Conservation (phyloP, 169 alveolate genomes). For the Neospora caninum region DNA sequence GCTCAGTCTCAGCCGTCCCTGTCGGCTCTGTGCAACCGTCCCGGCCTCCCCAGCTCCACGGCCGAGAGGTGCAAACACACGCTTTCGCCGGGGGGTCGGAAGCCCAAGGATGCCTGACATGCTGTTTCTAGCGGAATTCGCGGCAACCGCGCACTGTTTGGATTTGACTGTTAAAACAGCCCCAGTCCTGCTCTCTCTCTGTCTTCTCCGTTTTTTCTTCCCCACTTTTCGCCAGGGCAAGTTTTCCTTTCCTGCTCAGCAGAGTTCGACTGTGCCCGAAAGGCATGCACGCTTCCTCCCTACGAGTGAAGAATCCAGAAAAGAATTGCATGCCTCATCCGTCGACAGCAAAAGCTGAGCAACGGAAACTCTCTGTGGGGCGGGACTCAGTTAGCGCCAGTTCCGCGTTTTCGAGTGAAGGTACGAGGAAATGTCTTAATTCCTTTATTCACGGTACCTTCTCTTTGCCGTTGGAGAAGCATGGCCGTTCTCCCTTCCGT, state of each 20-base stretch:
- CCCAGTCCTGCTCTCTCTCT: too few species aligned
- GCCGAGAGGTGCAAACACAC: background rate
- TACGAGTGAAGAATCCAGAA: background rate
- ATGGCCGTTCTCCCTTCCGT: background rate
- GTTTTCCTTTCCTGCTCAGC: too few species aligned
- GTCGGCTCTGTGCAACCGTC: too few species aligned
- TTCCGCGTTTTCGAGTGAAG: background rate
- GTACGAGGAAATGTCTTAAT: background rate
- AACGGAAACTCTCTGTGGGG: background rate
- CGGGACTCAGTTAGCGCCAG: background rate
- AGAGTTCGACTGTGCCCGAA: background rate
- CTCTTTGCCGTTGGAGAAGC: background rate
- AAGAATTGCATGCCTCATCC: background rate
- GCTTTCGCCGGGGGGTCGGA: too few species aligned
- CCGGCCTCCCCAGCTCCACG: background rate
- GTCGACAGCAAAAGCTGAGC: background rate
- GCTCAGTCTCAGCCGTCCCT: background rate
- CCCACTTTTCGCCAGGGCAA: too few species aligned
- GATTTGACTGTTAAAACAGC: too few species aligned
- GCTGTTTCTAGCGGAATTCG: too few species aligned
- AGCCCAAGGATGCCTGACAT: too few species aligned
- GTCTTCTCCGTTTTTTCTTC: too few species aligned
- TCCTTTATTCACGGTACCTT: background rate
- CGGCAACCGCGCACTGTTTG: too few species aligned
- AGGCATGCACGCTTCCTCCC: background rate